Evolutionary conservation across 441 rosid genomes (phyloP), one percentile per base, ranked within the genome.

Genomic region (Eutrema salsugineum): DNA sequence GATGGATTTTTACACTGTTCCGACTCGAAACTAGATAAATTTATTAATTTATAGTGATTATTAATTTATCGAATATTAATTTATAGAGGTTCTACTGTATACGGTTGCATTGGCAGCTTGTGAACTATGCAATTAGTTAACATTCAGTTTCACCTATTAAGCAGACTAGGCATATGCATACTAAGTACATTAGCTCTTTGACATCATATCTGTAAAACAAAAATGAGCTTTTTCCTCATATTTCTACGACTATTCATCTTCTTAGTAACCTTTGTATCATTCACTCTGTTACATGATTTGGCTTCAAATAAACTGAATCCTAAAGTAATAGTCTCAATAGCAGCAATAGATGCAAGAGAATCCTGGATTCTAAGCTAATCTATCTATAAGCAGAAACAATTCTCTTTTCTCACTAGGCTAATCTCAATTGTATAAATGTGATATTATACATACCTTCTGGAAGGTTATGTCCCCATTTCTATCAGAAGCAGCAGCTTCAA

Each of bases 401-500:
- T 4, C 36, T 15, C 10, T 40, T 11, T 46, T n/a, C 48, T 55
- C 28, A 32, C 28, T 15, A n/a, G 6, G 6, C 20, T 7, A 10
- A 36, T 36, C 40, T 36, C 40, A 10, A 32, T 6, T 15, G 60
- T 54, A 8, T 19, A 28, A 53, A 54, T 30, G 38, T 32, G 36
- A 54, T 55, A 32, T 32, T 0, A 32, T 32, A 7, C 11, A 17
- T 80, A 95, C 98, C 98, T 93, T 95, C 56, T 95, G 87, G 75
- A 95, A 86, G 33, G 97, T 89, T 68, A 89, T 95, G 66, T 93
- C 88, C 2, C 94, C 98, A 50, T 75, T 75, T 67, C 72, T 75
- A 71, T 95, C 98, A 22, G 97, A 95, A 3, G 84, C 95, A 32
- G 88, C 98, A 3, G 96, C 97, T 67, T 87, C 92, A 80, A 89